Evolutionary conservation across 345 rosid species (phyloP), one percentile per base, ranked within the genome.

Genomic region (Linum tenue): DNA sequence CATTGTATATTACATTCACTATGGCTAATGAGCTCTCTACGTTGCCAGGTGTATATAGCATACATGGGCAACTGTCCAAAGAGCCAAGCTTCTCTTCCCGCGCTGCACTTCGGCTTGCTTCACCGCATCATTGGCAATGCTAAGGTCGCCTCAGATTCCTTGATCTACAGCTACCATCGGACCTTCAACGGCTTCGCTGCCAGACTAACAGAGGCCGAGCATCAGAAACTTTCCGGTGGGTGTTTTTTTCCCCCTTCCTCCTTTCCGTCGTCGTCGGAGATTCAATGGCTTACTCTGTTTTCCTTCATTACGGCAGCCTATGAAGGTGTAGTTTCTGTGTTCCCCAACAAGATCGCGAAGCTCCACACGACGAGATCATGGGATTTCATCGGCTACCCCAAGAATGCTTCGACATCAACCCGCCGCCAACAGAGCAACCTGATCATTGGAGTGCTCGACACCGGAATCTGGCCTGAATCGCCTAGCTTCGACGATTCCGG

Each of bases 401-500:
- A 44, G 51, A 44, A 44, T 44, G 51, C 51, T 4, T 7, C 51
- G 3, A 44, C 12, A 44, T 44, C 12, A 9, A 44, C 51, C 31
- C 31, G 31, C 31, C 37, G 1, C 5, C 66, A 43, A 41, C 51
- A 56, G 5, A 39, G 55, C 31, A 39, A 40, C 31, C 17, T 66
- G 6, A 42, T 57, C 31, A 39, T 66, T 35, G 63, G 69, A 16
- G 42, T 66, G 12, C 43, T 66, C 42, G 69, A 66, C 51, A 44
- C 51, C 51, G 51, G 51, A 44, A 44, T 44, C 12, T 44, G 10
- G 8, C 51, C 51, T 0, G 69, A 66, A 56, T 66, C 69, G 6
- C 12, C 4, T 9, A 66, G 69, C 44, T 66, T 66, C 44, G 41
- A 9, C 3, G 69, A 66, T 40, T n/a, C 41, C 11, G 69, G 63